Evolutionary conservation across 1,284 basidiomycete species (phyloP).

Genomic region (Fomes fomentarius): DNA sequence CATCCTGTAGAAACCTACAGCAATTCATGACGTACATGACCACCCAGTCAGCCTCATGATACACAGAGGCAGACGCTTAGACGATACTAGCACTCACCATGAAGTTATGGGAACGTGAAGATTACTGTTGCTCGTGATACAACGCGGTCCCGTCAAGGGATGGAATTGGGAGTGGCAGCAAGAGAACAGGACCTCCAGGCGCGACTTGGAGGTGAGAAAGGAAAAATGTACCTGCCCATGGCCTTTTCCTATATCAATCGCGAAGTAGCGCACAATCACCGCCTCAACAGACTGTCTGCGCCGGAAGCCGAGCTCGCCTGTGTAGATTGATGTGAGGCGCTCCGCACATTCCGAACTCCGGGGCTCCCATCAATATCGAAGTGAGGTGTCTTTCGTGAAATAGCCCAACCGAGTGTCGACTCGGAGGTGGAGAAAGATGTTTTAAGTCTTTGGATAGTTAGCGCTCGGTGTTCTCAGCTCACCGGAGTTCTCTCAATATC

Average conservation of each 20-base stretch:
- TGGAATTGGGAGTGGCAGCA: background rate
- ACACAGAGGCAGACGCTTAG: too few species aligned
- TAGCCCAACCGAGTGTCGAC: background rate
- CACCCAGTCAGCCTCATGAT: too few species aligned
- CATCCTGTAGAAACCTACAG: slow-evolving; percentile 21
- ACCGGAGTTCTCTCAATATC: too few species aligned
- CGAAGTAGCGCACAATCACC: slow-evolving; percentile 2
- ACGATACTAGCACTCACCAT: too few species aligned
- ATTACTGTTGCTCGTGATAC: too few species aligned
- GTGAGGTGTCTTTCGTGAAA: background rate
- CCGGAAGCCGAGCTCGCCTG: background rate
- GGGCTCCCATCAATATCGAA: background rate
- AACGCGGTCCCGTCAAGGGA: background rate
- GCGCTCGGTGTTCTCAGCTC: too few species aligned
- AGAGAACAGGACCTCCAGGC: background rate
- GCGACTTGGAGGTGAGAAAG: background rate
- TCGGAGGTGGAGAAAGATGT: background rate
- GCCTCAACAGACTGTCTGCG: background rate
- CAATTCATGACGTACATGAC: too few species aligned
- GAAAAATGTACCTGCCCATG: background rate
- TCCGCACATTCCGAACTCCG: background rate
- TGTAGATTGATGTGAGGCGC: background rate
- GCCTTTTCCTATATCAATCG: background rate
- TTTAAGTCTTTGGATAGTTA: too few species aligned
- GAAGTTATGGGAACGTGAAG: too few species aligned